Evolutionary conservation across 208 protist genomes (phyloP).

Genomic region (Sergeia podlipaevii): DNA sequence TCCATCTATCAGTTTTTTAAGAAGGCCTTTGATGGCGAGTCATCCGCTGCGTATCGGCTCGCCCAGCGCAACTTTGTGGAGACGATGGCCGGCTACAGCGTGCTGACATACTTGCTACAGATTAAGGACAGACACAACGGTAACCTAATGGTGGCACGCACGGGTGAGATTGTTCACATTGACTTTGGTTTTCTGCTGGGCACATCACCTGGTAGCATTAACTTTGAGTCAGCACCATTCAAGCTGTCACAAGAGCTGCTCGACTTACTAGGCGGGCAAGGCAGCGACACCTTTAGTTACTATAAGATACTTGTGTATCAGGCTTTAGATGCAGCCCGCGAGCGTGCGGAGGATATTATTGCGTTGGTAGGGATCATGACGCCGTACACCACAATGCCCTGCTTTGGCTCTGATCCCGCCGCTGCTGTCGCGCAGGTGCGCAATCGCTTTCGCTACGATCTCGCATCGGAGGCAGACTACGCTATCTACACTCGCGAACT

Average conservation of each 20-base stretch:
- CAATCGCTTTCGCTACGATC: slow-evolving; percentile 77
- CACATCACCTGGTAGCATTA: slow-evolving; percentile 94
- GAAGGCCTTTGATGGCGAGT: slow-evolving; percentile 55
- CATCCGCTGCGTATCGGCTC: slow-evolving; percentile 38
- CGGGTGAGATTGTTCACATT: slow-evolving; percentile 95
- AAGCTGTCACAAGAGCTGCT: slow-evolving; percentile 92
- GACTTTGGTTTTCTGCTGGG: slow-evolving; percentile 98
- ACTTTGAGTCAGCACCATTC: slow-evolving; percentile 94
- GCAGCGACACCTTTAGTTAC: slow-evolving; percentile 79
- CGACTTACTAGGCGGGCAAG: slow-evolving; percentile 86
- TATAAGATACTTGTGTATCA: slow-evolving; percentile 89
- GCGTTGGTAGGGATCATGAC: slow-evolving; percentile 85
- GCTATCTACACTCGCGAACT: slow-evolving; percentile 81
- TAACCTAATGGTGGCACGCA: slow-evolving; percentile 91
- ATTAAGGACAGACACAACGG: slow-evolving; percentile 96
- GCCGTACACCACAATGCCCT: slow-evolving; percentile 82
- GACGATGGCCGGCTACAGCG: slow-evolving; percentile 93
- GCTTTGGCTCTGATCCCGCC: slow-evolving; percentile 72
- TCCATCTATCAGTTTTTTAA: slow-evolving; percentile 81
- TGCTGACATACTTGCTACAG: slow-evolving; percentile 93
- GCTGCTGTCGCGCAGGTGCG: slow-evolving; percentile 65
- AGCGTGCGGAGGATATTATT: slow-evolving; percentile 78
- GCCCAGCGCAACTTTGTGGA: slow-evolving; percentile 93
- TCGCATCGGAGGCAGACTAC: slow-evolving; percentile 80
- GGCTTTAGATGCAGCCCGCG: slow-evolving; percentile 65